Conservation (phyloP, 169 alveolate species). For the Plasmodium relictum region DNA sequence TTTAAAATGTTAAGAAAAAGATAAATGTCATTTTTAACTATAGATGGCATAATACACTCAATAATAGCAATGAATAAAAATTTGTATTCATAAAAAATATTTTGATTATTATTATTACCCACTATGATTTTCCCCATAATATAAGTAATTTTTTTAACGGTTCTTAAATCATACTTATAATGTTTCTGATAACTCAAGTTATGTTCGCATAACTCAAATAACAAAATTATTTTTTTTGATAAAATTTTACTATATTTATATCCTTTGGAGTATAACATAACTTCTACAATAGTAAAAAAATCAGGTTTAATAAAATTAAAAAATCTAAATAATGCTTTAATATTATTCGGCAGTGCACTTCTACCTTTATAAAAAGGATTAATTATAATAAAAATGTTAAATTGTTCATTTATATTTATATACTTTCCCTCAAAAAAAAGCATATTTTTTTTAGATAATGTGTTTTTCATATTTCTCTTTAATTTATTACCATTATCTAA, state of each 20-base stretch:
- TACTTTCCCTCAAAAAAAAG: slow-evolving; percentile 88
- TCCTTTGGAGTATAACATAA: slow-evolving; percentile 96
- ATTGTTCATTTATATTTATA: slow-evolving; percentile 93
- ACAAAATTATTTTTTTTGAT: slow-evolving; percentile 94
- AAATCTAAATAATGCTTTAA: slow-evolving; percentile 94
- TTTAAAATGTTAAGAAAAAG: slow-evolving; percentile 54
- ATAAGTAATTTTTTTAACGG: slow-evolving; percentile 94
- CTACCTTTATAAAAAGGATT: slow-evolving; percentile 99
- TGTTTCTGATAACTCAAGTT: slow-evolving; percentile 95
- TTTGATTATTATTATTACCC: background rate
- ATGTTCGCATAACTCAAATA: slow-evolving; percentile 95
- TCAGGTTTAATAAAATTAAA: slow-evolving; percentile 94
- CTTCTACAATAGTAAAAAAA: slow-evolving; percentile 92
- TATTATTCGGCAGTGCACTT: slow-evolving; percentile 96
- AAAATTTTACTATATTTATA: slow-evolving; percentile 94
- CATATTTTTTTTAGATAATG: slow-evolving; percentile 82
- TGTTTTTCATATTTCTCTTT: slow-evolving; percentile 67
- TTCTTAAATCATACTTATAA: slow-evolving; percentile 98
- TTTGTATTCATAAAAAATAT: slow-evolving; percentile 72
- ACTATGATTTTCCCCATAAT: slow-evolving; percentile 91
- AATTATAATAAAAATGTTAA: slow-evolving; percentile 98
- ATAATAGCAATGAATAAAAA: slow-evolving; percentile 67
- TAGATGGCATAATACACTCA: slow-evolving; percentile 76
- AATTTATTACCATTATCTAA: background rate
- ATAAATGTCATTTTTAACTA: slow-evolving; percentile 65